A percentile compares a stretch with the other conserved stretches of the same genome.
These are phyloP conservation scores for Podaxis sp. DNA, from an alignment of 768 basidiomycete genomes.

Conservation along the genomic window DNA sequence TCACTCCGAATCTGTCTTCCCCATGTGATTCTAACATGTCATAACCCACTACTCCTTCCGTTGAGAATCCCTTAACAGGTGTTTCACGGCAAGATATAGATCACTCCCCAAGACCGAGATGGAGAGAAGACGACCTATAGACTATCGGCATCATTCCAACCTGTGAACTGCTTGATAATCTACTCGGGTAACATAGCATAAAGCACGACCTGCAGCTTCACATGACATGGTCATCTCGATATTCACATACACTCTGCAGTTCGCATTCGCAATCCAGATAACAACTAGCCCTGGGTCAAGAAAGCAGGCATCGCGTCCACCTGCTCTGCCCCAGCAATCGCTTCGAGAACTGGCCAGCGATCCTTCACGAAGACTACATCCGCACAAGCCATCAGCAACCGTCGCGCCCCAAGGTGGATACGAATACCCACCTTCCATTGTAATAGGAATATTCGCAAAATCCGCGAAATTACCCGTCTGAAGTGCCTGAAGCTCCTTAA, in stretches of 20 bases:
- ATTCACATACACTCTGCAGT: too few species aligned
- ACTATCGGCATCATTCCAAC: too few species aligned
- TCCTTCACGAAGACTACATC: slow-evolving; percentile 34
- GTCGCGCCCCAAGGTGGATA: too few species aligned
- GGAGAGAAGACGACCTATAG: too few species aligned
- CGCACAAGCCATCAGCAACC: neutral
- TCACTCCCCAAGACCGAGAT: too few species aligned
- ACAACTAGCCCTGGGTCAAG: too few species aligned
- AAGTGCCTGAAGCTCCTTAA: slow-evolving; percentile 33
- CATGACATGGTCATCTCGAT: too few species aligned
- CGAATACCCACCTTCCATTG: slow-evolving; percentile 27
- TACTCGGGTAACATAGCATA: too few species aligned
- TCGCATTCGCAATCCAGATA: too few species aligned
- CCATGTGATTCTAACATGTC: neutral
- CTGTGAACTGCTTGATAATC: too few species aligned
- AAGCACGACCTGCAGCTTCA: too few species aligned
- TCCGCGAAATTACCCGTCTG: slow-evolving; percentile 36
- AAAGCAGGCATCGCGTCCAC: slow-evolving; percentile 14
- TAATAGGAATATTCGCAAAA: slow-evolving; percentile 28
- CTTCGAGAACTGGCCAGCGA: slow-evolving; percentile 26
- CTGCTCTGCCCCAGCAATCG: slow-evolving; percentile 26
- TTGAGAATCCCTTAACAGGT: neutral
- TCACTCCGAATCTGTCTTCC: neutral
- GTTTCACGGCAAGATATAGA: neutral
- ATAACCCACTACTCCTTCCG: neutral